These are phyloP conservation scores for Vanderwaltozyma tropicalis DNA, from an alignment of 805 yeast species.

Conservation along the genomic window DNA sequence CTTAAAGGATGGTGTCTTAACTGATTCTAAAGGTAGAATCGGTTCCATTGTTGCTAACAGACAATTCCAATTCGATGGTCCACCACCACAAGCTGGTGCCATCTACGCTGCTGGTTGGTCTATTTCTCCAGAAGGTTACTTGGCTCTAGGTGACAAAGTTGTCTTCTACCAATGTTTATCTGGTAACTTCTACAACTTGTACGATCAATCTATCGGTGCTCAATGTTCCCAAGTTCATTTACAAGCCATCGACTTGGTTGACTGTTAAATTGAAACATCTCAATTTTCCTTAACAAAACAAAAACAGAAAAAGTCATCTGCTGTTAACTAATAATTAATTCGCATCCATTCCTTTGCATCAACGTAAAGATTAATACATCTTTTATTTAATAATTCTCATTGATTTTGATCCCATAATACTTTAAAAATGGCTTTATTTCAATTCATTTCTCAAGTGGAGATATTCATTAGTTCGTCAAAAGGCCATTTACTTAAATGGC, in stretches of 20 bases:
- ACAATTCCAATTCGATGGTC: conserved; percentile 66
- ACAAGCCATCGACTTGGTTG: conserved; percentile 39
- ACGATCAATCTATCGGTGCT: conserved; percentile 42
- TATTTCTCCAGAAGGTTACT: conserved; percentile 38
- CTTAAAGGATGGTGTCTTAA: conserved; percentile 37
- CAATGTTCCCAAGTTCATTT: conserved; percentile 50
- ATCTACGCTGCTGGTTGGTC: conserved; percentile 52
- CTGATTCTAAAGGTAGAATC: conserved; percentile 45
- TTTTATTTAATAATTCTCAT: neutral
- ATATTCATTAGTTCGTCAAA: too few relatives aligned
- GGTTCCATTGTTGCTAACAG: conserved; percentile 62
- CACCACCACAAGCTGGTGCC: conserved; percentile 61
- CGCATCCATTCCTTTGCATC: conserved; percentile 3
- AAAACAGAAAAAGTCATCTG: neutral
- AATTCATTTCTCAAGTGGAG: too few relatives aligned
- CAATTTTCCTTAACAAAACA: conserved; percentile 1
- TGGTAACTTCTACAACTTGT: conserved; percentile 57
- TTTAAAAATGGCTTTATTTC: too few relatives aligned
- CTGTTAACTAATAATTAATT: neutral
- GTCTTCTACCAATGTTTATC: conserved; percentile 55
- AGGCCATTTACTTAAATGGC: too few relatives aligned
- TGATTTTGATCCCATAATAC: too few relatives aligned
- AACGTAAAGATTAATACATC: neutral
- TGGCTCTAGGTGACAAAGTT: conserved; percentile 45
- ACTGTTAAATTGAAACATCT: conserved; percentile 12